These are phyloP conservation scores for Coniferiporia sulphurascens DNA, from an alignment of 1,284 basidiomycete genomes.

Conservation along the genomic window DNA sequence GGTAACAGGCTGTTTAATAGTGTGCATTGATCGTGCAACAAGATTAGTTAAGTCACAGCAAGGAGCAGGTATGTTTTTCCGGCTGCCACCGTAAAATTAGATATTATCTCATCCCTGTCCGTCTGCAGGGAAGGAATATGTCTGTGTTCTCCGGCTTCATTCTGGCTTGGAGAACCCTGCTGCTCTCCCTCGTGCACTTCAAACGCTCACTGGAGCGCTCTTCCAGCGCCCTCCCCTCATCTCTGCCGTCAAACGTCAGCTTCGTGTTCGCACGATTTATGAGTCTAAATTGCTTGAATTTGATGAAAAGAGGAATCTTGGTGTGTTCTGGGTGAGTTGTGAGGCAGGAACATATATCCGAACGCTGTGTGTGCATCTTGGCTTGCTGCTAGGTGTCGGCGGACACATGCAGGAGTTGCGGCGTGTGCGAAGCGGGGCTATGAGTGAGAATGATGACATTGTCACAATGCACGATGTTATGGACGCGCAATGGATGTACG, in stretches of 20 bases:
- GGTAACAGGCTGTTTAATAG: constrained; percentile 97
- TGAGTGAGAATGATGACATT: constrained; percentile 97
- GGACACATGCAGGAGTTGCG: constrained; percentile 99
- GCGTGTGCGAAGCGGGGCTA: constrained; percentile 91
- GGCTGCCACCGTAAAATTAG: not conserved
- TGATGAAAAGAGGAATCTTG: constrained; percentile 96
- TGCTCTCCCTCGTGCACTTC: constrained; percentile 87
- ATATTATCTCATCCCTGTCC: constrained; percentile 4
- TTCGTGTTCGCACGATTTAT: constrained; percentile 97
- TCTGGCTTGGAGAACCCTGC: constrained; percentile 77
- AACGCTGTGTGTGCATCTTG: constrained; percentile 96
- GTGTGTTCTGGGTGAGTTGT: constrained; percentile 98
- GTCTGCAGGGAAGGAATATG: constrained; percentile 90
- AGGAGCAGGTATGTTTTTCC: constrained; percentile 67
- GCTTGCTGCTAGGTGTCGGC: constrained; percentile 91
- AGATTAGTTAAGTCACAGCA: constrained; percentile 99
- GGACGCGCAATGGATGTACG: constrained; percentile 98
- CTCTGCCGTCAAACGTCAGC: constrained; percentile 97
- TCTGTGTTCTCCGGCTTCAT: constrained; percentile 93
- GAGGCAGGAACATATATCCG: constrained; percentile 99
- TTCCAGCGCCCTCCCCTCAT: constrained; percentile 99
- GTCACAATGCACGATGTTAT: constrained; percentile 99
- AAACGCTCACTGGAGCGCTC: constrained; percentile 96
- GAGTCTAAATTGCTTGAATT: constrained; percentile 96
- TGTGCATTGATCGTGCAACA: constrained; percentile 99